Percentiles rank a stretch among this genome's conserved stretches.
phyloP scores from a whole-genome alignment of 345 rosid genomes.

The Lenwebbia sp. region DNA sequence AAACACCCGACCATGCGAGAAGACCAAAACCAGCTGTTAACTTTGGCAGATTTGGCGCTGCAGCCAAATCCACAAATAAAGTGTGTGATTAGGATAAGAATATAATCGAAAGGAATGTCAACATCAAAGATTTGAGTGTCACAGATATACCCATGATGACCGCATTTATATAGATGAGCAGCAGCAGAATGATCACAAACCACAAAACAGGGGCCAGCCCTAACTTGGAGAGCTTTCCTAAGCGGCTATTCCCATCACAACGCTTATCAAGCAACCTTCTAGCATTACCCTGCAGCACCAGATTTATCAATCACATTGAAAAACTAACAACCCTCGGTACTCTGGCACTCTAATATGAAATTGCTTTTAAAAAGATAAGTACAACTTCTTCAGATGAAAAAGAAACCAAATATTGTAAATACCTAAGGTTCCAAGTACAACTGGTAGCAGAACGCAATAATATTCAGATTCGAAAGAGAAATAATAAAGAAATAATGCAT shows the following conservation, averaged over 20 bases:
- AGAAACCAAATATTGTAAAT: background rate
- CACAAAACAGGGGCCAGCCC: slow-evolving; percentile 88
- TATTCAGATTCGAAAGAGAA: background rate
- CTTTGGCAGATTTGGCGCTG: slow-evolving; percentile 75
- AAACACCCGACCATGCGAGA: slow-evolving; percentile 78
- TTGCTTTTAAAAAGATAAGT: background rate
- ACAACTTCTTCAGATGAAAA: background rate
- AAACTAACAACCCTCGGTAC: background rate
- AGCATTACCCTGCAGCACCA: slow-evolving; percentile 75
- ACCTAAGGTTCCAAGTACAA: background rate
- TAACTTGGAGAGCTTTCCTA: slow-evolving; percentile 72
- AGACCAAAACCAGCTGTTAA: slow-evolving; percentile 65
- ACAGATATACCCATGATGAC: slow-evolving; percentile 54
- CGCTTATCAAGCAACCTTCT: slow-evolving; percentile 78
- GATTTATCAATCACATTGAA: background rate
- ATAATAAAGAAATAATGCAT: no score
- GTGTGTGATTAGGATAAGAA: background rate
- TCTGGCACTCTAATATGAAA: background rate
- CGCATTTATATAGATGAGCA: slow-evolving; percentile 59
- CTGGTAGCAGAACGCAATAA: background rate
- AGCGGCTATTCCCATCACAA: slow-evolving; percentile 54
- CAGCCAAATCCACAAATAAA: slow-evolving; percentile 5
- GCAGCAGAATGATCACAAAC: slow-evolving; percentile 50
- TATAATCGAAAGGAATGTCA: slow-evolving; percentile 2
- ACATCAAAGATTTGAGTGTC: slow-evolving; percentile 2